Base-by-base conservation (phyloP, 768 basidiomycete species). In the Tulasnella sp. region DNA sequence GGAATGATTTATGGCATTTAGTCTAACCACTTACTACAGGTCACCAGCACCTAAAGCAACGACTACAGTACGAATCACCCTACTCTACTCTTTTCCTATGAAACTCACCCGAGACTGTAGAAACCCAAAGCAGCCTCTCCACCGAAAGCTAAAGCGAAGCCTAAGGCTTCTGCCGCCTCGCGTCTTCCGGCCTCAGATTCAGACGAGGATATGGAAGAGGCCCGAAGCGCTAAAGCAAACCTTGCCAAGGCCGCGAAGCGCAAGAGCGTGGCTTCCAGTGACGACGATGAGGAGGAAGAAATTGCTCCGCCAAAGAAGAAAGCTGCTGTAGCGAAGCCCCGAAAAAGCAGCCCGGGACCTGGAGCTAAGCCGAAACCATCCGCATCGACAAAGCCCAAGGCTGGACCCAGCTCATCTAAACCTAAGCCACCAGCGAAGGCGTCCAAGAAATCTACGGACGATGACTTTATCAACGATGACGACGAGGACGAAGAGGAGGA, bases 281-380 rank as follows among this genome's bases (percentile, higher is more conserved):
- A 79, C 40, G 82, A 82, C 12, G 80, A 79, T 6, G 82, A 82
- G n/a, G 82, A 81, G 18, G 77, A 78, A 34, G 31, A 58, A 0
- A n/a, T 42, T 28, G 77, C 75, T 3, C 74, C 79, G 40, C 46
- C 50, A 9, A 81, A 81, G 73, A 76, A 75, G 75, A 76, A 75
- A 40, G 60, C 82, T 20, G 84, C 76, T 2, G 80, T 81, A 46
- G 82, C 75, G 75, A 83, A 80, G 78, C 75, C 81, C 40, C 69
- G 82, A n/a, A 78, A 81, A 42, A 81, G 82, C 64, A 80, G 83
- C 64, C 60, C 80, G 60, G 72, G 78, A 28, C 34, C 76, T n/a
- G 85, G 84, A 58, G 72, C 60, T 3, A 83, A 81, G 76, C 78
- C 74, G 28, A 84, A 82, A 37, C 80, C 79, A 72, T 83, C 83